These are phyloP conservation scores for Thermothelomyces thermophilus DNA, from an alignment of 2,329 filamentous ascomycete genomes.

Conservation along the genomic window DNA sequence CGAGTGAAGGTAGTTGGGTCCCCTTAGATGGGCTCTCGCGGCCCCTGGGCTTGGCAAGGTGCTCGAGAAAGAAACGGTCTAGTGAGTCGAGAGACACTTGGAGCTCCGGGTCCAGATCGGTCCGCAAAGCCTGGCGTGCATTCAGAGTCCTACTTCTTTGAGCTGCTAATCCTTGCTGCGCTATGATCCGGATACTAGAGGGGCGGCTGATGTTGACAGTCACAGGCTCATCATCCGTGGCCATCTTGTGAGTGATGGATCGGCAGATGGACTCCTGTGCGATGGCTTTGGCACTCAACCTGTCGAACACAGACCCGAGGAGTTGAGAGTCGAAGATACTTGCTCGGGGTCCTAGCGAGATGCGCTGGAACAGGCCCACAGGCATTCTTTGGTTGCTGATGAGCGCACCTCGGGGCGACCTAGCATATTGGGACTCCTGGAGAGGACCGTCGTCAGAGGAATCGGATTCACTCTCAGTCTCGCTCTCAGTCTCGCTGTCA, in stretches of 20 bases:
- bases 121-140: conserved; percentile 3
- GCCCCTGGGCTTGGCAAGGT: conserved; percentile 21
- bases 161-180: conserved; percentile 14
- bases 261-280: neutral
- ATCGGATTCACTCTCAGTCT: conserved; percentile 7
- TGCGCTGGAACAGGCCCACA: conserved; percentile 13
- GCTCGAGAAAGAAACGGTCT: conserved; percentile 22
- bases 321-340: neutral
- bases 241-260: neutral
- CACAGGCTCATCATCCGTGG: neutral
- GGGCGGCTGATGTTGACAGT: neutral
- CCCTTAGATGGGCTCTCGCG: conserved; percentile 7
- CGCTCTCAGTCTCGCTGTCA: neutral
- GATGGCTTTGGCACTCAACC: neutral
- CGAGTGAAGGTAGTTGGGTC: conserved; percentile 32
- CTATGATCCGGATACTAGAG: conserved; percentile 17
- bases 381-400: conserved; percentile 11
- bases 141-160: conserved; percentile 18
- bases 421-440: conserved; percentile 13
- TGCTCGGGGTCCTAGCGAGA: conserved; percentile 6
- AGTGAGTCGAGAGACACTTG: conserved; percentile 19
- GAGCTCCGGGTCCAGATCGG: neutral
- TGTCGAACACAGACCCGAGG: neutral
- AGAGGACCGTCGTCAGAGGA: conserved; percentile 4
- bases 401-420: conserved; percentile 12